phyloP scores from a whole-genome alignment of 2,329 filamentous ascomycete genomes.

The Neurospora sp. region DNA sequence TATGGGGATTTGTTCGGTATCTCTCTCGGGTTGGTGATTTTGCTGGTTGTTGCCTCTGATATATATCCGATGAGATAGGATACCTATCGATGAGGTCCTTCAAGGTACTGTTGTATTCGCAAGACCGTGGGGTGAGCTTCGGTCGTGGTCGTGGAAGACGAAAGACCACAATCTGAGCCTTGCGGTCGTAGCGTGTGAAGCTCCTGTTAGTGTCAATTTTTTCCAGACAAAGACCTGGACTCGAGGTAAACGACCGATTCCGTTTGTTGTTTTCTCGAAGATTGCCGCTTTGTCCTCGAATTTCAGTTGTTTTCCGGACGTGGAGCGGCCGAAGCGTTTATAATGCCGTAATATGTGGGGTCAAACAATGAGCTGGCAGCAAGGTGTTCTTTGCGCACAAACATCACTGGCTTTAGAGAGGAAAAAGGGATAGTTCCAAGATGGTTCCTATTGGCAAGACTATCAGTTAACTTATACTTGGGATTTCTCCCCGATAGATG shows the following conservation, averaged over 20 bases:
- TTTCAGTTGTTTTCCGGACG: not conserved
- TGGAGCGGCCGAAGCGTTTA: not conserved
- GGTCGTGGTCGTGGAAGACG: not conserved
- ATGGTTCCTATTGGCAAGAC: not conserved
- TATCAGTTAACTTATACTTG: not conserved
- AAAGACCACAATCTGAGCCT: not conserved
- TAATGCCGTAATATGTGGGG: not conserved
- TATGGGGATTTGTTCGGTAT: not conserved
- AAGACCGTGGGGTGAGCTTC: not conserved
- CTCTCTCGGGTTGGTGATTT: not conserved
- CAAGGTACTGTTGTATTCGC: not conserved
- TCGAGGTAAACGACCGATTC: not conserved
- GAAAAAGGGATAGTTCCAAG: not conserved
- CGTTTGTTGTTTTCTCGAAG: not conserved
- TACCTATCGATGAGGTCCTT: not conserved
- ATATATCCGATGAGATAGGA: not conserved
- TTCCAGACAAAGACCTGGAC: not conserved
- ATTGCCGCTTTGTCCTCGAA: not conserved
- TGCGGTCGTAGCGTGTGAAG: not conserved
- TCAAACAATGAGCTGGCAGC: not conserved
- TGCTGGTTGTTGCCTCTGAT: not conserved
- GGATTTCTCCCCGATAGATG: not conserved
- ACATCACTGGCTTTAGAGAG: not conserved
- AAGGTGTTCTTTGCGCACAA: not conserved
- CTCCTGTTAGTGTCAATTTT: not conserved